Percentiles rank a stretch among this genome's conserved stretches.
Conservation (phyloP, 495 filamentous ascomycete species). For the Xylaria scruposa region DNA sequence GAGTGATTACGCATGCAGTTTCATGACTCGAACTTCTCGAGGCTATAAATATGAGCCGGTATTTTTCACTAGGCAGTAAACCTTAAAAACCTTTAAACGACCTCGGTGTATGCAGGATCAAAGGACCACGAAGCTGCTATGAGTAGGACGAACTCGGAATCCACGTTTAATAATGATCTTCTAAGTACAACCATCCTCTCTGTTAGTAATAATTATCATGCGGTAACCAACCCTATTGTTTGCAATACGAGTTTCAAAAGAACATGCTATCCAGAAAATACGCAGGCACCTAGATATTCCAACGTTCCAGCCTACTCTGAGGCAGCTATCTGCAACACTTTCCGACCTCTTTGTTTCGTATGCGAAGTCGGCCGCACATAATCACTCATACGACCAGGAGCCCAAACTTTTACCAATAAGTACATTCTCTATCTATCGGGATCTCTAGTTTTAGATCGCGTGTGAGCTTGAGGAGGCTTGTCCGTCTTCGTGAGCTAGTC, state of each 20-base stretch:
- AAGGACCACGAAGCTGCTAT: not conserved
- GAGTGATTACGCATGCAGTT: not conserved
- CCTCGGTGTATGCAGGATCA: not conserved
- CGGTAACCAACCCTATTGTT: not conserved
- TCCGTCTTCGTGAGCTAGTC: no score
- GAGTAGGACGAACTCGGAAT: not conserved
- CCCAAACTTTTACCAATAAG: not conserved
- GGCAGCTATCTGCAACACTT: not conserved
- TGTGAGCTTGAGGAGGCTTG: no score
- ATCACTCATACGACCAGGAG: no score
- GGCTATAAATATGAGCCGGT: not conserved
- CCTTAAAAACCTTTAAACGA: not conserved
- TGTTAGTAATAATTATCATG: not conserved
- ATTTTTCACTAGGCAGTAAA: not conserved
- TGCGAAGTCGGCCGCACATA: not conserved
- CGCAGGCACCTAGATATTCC: not conserved
- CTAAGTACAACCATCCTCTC: not conserved
- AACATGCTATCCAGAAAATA: not conserved
- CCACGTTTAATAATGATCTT: not conserved
- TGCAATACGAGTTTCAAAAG: not conserved
- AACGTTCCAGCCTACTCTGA: not conserved
- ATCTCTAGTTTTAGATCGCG: no score
- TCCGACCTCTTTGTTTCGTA: not conserved
- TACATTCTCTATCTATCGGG: not conserved
- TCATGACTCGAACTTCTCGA: not conserved